These are phyloP conservation scores for Phytopythium mirpurense DNA, from an alignment of 352 stramenopile genomes.

Conservation along the genomic window DNA sequence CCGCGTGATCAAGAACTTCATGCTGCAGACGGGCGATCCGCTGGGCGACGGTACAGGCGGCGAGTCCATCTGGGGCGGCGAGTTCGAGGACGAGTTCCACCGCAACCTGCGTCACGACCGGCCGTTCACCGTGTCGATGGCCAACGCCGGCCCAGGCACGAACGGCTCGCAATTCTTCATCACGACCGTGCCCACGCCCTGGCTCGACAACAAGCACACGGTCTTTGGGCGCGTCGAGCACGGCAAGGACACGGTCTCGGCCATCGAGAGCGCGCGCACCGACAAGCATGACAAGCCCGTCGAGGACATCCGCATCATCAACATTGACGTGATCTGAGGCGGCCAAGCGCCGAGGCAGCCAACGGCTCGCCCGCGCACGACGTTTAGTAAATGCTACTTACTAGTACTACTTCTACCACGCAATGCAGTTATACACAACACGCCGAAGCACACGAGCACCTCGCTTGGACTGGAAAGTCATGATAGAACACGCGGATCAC, in stretches of 20 bases:
- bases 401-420: too few relatives aligned
- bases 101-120: conserved; percentile 93
- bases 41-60: conserved; percentile 97
- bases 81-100: conserved; percentile 99
- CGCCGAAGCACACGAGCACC: too few relatives aligned
- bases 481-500: too few relatives aligned
- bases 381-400: too few relatives aligned
- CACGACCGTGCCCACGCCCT: conserved; percentile 96
- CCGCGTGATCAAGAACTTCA: conserved; percentile 99
- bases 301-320: conserved; percentile 87
- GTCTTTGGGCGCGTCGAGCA: conserved; percentile 90
- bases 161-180: conserved; percentile 97
- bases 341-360: too few relatives aligned
- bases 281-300: conserved; percentile 79
- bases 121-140: conserved; percentile 98
- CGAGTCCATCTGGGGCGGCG: conserved; percentile 98
- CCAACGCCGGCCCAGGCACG: conserved; percentile 87
- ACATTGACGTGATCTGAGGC: conserved; percentile 83
- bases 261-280: conserved; percentile 91
- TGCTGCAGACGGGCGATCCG: conserved; percentile 96
- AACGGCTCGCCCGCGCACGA: too few relatives aligned
- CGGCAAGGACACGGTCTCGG: conserved; percentile 96
- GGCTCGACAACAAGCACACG: conserved; percentile 97
- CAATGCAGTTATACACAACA: too few relatives aligned
- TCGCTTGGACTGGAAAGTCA: too few relatives aligned